phyloP scores from a whole-genome alignment of 75 land plant genomes.

The Selaginella moellendorffii region DNA sequence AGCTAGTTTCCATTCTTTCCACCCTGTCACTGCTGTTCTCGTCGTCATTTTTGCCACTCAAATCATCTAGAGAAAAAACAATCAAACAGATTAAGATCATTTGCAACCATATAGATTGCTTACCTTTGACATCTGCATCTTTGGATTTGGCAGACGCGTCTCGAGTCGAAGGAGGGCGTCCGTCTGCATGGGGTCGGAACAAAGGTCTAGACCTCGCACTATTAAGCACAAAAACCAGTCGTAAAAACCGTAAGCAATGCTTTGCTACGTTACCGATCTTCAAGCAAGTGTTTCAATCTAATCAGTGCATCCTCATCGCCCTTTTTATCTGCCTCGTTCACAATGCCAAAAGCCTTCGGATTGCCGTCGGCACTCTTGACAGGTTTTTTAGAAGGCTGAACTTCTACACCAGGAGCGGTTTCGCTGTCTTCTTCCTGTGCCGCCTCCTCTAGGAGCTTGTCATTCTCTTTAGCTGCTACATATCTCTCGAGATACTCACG shows the following conservation, averaged over 20 bases:
- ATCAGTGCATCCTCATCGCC: conserved; percentile 53
- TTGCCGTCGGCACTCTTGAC: conserved; percentile 23
- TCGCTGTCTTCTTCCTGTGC: conserved; percentile 49
- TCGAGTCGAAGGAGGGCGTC: conserved; percentile 27
- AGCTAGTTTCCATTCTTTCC: conserved; percentile 49
- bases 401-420: conserved; percentile 39
- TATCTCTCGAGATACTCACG: conserved; percentile 70
- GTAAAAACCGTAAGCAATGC: background rate
- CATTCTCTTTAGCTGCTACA: conserved; percentile 20
- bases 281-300: conserved; percentile 59
- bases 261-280: conserved; percentile 37
- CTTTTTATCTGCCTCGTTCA: conserved; percentile 67
- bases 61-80: conserved; percentile 32
- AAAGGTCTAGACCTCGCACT: conserved; percentile 39
- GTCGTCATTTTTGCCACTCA: conserved; percentile 72
- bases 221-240: background rate
- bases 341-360: conserved; percentile 48
- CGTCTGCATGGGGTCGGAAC: conserved; percentile 51
- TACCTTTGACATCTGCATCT: too few species aligned
- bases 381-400: conserved; percentile 17
- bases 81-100: too few species aligned
- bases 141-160: conserved; percentile 38
- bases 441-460: conserved; percentile 38
- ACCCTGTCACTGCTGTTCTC: conserved; percentile 52
- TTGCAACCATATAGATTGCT: too few species aligned